Percentiles rank a stretch among this genome's conserved stretches.
phyloP scores from a whole-genome alignment of 257 asterid species.

The Lycium barbarum region DNA sequence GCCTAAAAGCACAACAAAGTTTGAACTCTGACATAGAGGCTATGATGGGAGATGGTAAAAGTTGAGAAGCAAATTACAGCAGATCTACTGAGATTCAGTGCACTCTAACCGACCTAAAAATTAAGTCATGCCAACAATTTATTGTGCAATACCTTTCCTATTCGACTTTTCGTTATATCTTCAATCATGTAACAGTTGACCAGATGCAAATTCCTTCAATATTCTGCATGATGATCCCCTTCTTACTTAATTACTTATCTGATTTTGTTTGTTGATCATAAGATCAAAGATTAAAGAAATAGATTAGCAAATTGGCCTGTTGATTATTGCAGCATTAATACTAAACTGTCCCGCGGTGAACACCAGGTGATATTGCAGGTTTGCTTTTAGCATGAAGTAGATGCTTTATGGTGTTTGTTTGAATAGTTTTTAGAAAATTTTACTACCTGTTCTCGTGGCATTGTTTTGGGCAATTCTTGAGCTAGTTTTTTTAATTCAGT shows the following conservation, averaged over 20 bases:
- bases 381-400: not conserved
- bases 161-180: not conserved
- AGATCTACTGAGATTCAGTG: slow-evolving; percentile 24
- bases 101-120: not conserved
- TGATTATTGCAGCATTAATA: not conserved
- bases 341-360: not conserved
- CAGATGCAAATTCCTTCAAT: not conserved
- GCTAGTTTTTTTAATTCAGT: too few relatives aligned
- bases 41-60: not conserved
- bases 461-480: too few relatives aligned
- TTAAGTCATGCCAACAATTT: not conserved
- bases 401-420: not conserved
- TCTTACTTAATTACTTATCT: too few relatives aligned
- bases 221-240: slow-evolving; percentile 27
- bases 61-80: not conserved
- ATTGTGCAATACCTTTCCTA: not conserved
- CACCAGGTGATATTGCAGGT: not conserved
- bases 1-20: not conserved
- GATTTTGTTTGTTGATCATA: not conserved
- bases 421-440: not conserved
- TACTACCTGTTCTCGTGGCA: not conserved
- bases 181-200: slow-evolving; percentile 20
- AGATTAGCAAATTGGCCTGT: not conserved
- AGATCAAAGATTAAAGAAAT: not conserved
- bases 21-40: not conserved